Base-by-base conservation (phyloP, 78 protist genomes). In the Andalucia godoyi region DNA sequence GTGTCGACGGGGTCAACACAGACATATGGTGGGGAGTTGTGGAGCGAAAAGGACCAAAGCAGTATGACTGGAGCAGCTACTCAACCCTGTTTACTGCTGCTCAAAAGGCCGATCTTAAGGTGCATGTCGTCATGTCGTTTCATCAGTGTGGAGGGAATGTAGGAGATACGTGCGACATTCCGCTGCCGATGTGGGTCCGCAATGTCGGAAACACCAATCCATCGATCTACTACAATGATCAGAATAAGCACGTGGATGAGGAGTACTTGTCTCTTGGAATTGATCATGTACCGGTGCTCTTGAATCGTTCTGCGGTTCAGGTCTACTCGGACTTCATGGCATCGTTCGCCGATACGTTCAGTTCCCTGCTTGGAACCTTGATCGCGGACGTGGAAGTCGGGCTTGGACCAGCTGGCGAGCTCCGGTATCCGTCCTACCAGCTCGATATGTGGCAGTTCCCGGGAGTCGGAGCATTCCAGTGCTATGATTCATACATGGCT, bases 1-100 rank as follows among this genome's bases (percentile, higher is more conserved):
- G 53, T n/a, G 47, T 62, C 17, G 42, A 77, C 25, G 83, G 89
- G 37, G 85, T 90, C 2, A 90, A 85, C 91, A 46, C 49, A 8
- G 95, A 90, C 70, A 85, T 85, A 30, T 90, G 91, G 91, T 85
- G 91, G 91, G 95, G 95, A 1, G 1, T 85, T 5, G 80, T 81
- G 0, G 89, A 85, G 57, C 33, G 55, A 1, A 27, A 76, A 27
- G 66, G 60, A 2, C 72, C 73, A 23, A 10, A 47, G n/a, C 29
- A 38, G 46, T 85, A 85, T 53, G 57, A 85, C 69, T 85, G 85
- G 85, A 43, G 50, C 8, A 72, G 74, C 8, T 80, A 83, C 53
- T 21, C 23, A 23, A 54, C 49, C 12, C 52, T 88, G 33, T 70
- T 69, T 27, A 39, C 53, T 27, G 25, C 80, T n/a, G 57, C 68